Evolutionary conservation across 352 stramenopile species (phyloP).

Genomic region (Phytophthora ramorum): DNA sequence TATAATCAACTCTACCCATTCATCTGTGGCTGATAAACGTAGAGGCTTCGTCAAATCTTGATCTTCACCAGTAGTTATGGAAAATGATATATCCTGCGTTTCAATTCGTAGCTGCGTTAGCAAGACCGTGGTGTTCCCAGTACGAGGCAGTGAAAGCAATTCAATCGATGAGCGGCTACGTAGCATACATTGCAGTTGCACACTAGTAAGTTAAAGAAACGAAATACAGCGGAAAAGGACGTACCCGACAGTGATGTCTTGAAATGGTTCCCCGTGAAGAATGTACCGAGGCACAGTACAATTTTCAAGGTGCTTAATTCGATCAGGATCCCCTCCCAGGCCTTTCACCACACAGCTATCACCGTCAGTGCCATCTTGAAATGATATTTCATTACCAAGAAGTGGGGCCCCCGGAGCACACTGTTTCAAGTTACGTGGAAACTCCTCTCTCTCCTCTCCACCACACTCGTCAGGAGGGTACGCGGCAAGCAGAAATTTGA

Average conservation of each 20-base stretch:
- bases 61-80: constrained; percentile 31
- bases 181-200: background rate
- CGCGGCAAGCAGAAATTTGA: constrained; percentile 61
- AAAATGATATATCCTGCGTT: constrained; percentile 51
- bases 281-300: constrained; percentile 64
- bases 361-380: constrained; percentile 20
- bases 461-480: constrained; percentile 33
- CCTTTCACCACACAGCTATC: constrained; percentile 39
- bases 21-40: constrained; percentile 47
- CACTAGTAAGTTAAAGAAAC: background rate
- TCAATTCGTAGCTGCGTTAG: constrained; percentile 46
- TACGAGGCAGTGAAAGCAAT: constrained; percentile 17
- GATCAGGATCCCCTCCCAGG: constrained; percentile 44
- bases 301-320: constrained; percentile 56
- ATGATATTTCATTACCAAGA: constrained; percentile 32
- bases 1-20: constrained; percentile 63
- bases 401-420: constrained; percentile 55
- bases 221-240: constrained; percentile 6
- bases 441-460: constrained; percentile 16
- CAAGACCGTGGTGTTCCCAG: constrained; percentile 8
- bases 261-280: constrained; percentile 40
- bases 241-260: constrained; percentile 59
- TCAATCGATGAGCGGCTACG: constrained; percentile 32
- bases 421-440: constrained; percentile 63
- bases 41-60: constrained; percentile 47